A percentile compares a stretch with the other conserved stretches of the same genome.
Conservation (phyloP, 1,284 basidiomycete species). For the Sanghuangporus weigelae region DNA sequence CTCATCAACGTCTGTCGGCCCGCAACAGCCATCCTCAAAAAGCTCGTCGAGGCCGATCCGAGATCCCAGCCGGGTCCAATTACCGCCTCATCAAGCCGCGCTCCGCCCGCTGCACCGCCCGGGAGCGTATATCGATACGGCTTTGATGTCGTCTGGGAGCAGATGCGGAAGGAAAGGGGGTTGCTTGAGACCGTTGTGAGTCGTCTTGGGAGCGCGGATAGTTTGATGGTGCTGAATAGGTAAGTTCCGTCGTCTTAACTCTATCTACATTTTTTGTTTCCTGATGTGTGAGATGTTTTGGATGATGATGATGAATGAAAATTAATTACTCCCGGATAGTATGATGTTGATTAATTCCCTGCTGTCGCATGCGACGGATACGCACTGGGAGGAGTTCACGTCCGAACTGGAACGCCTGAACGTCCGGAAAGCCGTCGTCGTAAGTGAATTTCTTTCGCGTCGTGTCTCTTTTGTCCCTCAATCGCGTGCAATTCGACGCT, state of each 20-base stretch:
- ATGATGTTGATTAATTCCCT: constrained; percentile 90
- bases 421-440: constrained; percentile 80
- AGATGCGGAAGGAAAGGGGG: constrained; percentile 65
- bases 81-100: constrained; percentile 55
- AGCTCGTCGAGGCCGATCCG: constrained; percentile 79
- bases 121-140: constrained; percentile 77
- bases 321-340: constrained; percentile 32
- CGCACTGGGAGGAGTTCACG: constrained; percentile 75
- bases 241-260: constrained; percentile 27
- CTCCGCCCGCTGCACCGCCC: constrained; percentile 43
- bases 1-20: constrained; percentile 96
- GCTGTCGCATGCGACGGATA: constrained; percentile 70
- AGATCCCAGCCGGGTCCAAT: constrained; percentile 52
- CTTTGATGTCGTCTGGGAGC: constrained; percentile 76
- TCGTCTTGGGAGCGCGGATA: constrained; percentile 76
- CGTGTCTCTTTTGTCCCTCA: background rate
- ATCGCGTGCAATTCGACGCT: background rate
- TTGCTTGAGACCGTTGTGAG: constrained; percentile 75
- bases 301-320: background rate
- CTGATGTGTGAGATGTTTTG: background rate
- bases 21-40: constrained; percentile 89
- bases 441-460: constrained; percentile 34
- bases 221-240: constrained; percentile 83
- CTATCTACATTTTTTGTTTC: background rate
- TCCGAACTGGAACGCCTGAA: constrained; percentile 74